A percentile compares a stretch with the other conserved stretches of the same genome.
These are phyloP conservation scores for Fusarium nygamai DNA, from an alignment of 2,329 filamentous ascomycete species.

Conservation along the genomic window DNA sequence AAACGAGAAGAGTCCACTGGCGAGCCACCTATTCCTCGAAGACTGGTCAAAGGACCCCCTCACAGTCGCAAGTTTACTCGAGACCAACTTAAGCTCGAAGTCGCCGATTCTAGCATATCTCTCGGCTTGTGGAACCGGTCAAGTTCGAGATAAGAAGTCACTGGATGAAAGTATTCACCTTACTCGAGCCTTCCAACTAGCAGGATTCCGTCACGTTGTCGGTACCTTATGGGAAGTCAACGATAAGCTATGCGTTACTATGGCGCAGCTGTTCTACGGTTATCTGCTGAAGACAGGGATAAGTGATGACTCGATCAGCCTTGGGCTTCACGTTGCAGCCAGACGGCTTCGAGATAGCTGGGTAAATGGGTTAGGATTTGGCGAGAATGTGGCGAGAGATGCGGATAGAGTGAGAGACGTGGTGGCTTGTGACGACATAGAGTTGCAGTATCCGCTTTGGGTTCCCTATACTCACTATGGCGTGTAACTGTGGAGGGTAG, in stretches of 20 bases:
- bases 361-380: not conserved
- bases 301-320: not conserved
- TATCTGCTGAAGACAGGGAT: not conserved
- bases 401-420: not conserved
- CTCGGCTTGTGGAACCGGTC: not conserved
- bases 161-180: not conserved
- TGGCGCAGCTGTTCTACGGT: not conserved
- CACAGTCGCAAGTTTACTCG: not conserved
- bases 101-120: not conserved
- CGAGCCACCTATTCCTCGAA: not conserved
- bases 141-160: not conserved
- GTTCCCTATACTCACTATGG: not conserved
- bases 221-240: not conserved
- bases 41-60: not conserved
- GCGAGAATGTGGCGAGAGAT: not conserved
- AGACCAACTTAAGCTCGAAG: fast-evolving
- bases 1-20: not conserved
- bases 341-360: not conserved
- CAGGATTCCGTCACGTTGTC: not conserved
- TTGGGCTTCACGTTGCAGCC: not conserved
- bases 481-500: not conserved
- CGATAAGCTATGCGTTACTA: not conserved
- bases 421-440: not conserved
- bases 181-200: not conserved
- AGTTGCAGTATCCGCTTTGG: not conserved